Evolutionary conservation across 345 rosid species (phyloP).

Genomic region (Syzygium jambos): DNA sequence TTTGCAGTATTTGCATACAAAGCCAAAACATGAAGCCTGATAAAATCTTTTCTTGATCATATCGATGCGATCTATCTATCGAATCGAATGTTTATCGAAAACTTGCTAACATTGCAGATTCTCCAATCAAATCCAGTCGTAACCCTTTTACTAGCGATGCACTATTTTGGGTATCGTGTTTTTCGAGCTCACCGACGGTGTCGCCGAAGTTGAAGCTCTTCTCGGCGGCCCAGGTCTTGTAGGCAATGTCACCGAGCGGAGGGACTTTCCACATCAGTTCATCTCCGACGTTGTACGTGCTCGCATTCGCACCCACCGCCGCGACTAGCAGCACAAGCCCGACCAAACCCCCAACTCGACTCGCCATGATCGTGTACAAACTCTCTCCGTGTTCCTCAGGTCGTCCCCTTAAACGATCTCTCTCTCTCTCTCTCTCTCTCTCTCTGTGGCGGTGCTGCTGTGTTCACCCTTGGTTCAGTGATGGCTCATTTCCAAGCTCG

Average conservation of each 20-base stretch:
- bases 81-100: background rate
- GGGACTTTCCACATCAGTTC: conserved; percentile 6
- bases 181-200: background rate
- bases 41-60: background rate
- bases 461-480: background rate
- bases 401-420: background rate
- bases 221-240: conserved; percentile 3
- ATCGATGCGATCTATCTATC: background rate
- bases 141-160: background rate
- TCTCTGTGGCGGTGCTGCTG: background rate
- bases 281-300: conserved; percentile 7
- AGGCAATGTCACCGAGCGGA: conserved; percentile 6
- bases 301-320: background rate
- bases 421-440: background rate
- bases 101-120: background rate
- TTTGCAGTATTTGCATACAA: background rate
- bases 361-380: background rate
- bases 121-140: background rate
- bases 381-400: background rate
- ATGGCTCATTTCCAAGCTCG: background rate
- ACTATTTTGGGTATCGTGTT: background rate
- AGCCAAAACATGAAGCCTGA: background rate
- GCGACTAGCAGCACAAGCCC: background rate
- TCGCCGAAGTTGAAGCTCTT: conserved; percentile 1
- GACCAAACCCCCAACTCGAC: background rate